Conservation (phyloP, 495 filamentous ascomycete species). For the Saxophila tyrrhenica region DNA sequence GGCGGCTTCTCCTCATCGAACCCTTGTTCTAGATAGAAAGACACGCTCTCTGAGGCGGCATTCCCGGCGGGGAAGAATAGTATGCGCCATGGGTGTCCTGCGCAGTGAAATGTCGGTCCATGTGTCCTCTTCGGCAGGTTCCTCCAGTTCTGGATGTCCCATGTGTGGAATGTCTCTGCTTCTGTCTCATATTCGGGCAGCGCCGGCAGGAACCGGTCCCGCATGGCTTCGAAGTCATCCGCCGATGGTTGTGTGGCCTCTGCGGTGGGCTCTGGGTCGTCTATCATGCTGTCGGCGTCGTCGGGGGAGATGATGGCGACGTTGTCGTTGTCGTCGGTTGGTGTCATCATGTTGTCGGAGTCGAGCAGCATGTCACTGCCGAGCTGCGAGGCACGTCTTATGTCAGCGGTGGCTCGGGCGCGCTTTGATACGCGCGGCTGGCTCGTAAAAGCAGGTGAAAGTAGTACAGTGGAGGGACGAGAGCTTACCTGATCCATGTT, state of each 20-base stretch:
- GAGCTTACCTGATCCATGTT: conserved; percentile 1
- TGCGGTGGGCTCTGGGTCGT: conserved; percentile 35
- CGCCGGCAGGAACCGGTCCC: conserved; percentile 59
- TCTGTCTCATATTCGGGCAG: conserved; percentile 62
- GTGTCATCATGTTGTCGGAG: conserved; percentile 41
- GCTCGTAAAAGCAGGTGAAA: neutral
- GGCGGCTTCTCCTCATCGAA: conserved; percentile 56
- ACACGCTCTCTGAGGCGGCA: conserved; percentile 68
- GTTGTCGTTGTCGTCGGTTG: conserved; percentile 64
- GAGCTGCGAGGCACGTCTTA: conserved; percentile 31
- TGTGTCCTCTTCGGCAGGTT: conserved; percentile 63
- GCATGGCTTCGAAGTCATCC: conserved; percentile 81
- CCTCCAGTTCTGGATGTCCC: conserved; percentile 77
- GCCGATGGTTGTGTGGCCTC: conserved; percentile 32
- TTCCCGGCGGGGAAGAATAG: conserved; percentile 94
- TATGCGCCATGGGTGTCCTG: conserved; percentile 84
- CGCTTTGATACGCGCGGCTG: neutral
- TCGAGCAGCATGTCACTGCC: conserved; percentile 46
- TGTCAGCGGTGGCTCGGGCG: conserved; percentile 1
- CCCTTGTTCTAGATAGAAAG: conserved; percentile 94
- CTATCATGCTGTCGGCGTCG: conserved; percentile 33
- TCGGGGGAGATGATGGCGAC: conserved; percentile 76
- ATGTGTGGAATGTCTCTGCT: conserved; percentile 61
- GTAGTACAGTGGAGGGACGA: neutral
- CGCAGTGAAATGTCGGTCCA: conserved; percentile 78